Evolutionary conservation across 495 filamentous ascomycete species (phyloP), one percentile per base, ranked within the genome.

Genomic region (Daldinia loculata): DNA sequence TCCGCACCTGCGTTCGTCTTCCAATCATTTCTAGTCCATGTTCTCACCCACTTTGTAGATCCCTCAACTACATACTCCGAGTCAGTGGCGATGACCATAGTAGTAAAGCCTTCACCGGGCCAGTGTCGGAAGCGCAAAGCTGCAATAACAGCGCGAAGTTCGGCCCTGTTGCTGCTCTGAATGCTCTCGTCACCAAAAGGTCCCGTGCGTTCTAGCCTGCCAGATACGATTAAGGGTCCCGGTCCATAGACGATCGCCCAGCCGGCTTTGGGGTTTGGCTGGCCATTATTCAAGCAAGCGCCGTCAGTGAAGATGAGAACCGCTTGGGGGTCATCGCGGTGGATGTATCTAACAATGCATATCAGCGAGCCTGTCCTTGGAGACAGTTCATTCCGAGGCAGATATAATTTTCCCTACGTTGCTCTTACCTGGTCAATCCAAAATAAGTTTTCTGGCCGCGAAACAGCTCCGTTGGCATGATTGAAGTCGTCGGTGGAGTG

Each of bases 21-120:
- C 80, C 81, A 87, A 29, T 73, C 79, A 30, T 81, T 83, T 22
- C 55, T 26, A 52, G 80, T 53, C 85, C 84, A 86, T 3, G 52
- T 75, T 38, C 63, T 72, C 0, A 76, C 62, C 78, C 80, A 83
- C 15, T 77, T 71, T 3, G 83, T 85, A 4, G 77, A 67, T 4
- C 82, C 80, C 27, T 77, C 66, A 6, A 79, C 76, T 0, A 83
- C 74, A 61, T 86, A 85, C 27, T 78, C 77, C 2, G 81, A 86
- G 66, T 86, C 80, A 2, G 83, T 82, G 17, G 82, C 84, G 39
- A 87, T 77, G 8, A 84, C 76, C 0, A 87, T 34, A 0, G 71
- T 79, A 14, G 56, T 67, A 67, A 78, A 80, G 1, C 80, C 78
- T 67, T 84, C 83, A 8, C 63, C 67, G 30, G 39, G 30, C 82